Conservation (phyloP, 768 basidiomycete genomes). For the Naganishia onofrii region DNA sequence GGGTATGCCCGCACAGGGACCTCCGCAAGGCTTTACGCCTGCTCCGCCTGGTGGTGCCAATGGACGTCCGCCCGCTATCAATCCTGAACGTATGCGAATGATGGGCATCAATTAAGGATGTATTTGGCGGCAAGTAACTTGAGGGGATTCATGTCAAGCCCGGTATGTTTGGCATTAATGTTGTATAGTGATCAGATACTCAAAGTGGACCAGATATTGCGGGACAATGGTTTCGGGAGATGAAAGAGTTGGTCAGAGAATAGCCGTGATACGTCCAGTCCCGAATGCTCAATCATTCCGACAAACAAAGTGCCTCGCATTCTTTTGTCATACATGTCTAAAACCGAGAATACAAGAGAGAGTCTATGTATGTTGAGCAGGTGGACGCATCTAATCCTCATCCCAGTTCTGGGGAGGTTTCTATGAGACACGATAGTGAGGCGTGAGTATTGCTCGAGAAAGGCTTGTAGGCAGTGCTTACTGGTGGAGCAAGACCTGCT, state of each 20-base stretch:
- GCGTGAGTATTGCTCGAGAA: background rate
- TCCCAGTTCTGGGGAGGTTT: constrained; percentile 34
- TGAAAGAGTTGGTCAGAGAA: background rate
- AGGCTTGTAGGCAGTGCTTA: constrained; percentile 2
- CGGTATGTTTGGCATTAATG: background rate
- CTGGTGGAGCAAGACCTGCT: constrained; percentile 50
- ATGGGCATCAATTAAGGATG: constrained; percentile 37
- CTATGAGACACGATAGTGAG: constrained; percentile 1
- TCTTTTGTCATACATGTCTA: constrained; percentile 4
- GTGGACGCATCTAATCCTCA: constrained; percentile 25
- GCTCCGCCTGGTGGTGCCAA: constrained; percentile 29
- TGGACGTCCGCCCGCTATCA: constrained; percentile 39
- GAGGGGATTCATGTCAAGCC: no score
- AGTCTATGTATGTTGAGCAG: background rate
- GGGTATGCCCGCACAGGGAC: constrained; percentile 22
- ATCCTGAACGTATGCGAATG: constrained; percentile 51
- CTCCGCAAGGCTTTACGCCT: constrained; percentile 26
- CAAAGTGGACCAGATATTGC: background rate
- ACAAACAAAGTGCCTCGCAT: background rate
- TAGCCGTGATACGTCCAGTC: no score
- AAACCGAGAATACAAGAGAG: background rate
- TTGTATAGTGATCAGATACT: constrained; percentile 1
- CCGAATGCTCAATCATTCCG: no score
- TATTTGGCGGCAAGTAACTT: background rate
- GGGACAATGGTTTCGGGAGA: background rate